These are phyloP conservation scores for Kregervanrija pseudodelftensis DNA, from an alignment of 805 yeast species.

Conservation along the genomic window DNA sequence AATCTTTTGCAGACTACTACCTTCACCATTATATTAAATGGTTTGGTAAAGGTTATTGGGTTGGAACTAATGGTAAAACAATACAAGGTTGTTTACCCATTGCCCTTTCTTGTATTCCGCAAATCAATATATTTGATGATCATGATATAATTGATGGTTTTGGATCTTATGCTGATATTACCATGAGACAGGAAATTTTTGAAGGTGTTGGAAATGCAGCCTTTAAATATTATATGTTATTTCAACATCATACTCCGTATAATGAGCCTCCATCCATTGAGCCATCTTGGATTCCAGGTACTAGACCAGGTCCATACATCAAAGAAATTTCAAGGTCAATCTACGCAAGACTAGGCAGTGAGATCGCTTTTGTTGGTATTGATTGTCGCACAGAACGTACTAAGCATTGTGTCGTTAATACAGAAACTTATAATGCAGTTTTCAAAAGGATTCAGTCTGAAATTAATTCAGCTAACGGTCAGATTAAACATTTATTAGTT, in stretches of 20 bases:
- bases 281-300: slow-evolving; percentile 63
- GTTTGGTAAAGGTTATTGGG: slow-evolving; percentile 90
- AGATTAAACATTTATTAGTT: slow-evolving; percentile 68
- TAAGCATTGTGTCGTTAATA: slow-evolving; percentile 45
- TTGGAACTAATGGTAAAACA: slow-evolving; percentile 59
- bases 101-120: slow-evolving; percentile 79
- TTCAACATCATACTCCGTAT: slow-evolving; percentile 74
- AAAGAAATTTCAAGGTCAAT: slow-evolving; percentile 58
- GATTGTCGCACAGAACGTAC: slow-evolving; percentile 93
- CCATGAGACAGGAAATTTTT: slow-evolving; percentile 70
- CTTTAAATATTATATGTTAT: slow-evolving; percentile 78
- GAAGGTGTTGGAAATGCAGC: slow-evolving; percentile 70
- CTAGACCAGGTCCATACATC: slow-evolving; percentile 59
- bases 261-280: slow-evolving; percentile 32
- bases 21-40: slow-evolving; percentile 70
- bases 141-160: slow-evolving; percentile 96
- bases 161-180: slow-evolving; percentile 74
- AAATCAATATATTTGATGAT: slow-evolving; percentile 83
- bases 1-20: slow-evolving; percentile 60
- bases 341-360: slow-evolving; percentile 67
- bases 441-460: slow-evolving; percentile 58
- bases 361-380: slow-evolving; percentile 65
- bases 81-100: slow-evolving; percentile 61
- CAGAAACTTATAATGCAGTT: slow-evolving; percentile 48
- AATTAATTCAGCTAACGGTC: slow-evolving; percentile 39